Evolutionary conservation across 805 yeast species (phyloP), one percentile per base, ranked within the genome.

Genomic region (Danielozyma ontarioensis): DNA sequence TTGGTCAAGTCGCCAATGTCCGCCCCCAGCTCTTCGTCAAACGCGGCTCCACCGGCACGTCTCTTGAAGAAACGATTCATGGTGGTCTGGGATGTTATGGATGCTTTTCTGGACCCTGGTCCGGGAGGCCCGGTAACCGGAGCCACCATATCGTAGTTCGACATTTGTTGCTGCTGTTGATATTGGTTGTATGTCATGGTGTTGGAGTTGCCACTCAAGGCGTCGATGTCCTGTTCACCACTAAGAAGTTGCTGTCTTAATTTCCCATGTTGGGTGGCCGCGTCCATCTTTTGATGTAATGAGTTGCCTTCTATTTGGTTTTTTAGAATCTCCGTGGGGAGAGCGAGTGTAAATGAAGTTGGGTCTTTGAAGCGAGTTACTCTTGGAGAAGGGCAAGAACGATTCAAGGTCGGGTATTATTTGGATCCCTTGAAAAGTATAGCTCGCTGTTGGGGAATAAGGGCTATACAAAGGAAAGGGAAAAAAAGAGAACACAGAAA

Each of bases 61-160:
- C 73, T 51, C 27, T 61, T 56, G 50, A 75, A 70, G 31, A 73
- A 52, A 33, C 56, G 58, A 30, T 68, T 60, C 45, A 72, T 55
- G 5, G 66, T 46, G 2, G 71, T 59, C 31, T 51, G 60, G 4
- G 69, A 61, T 8, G 66, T 61, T 43, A 64, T 41, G 17, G 68
- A 61, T 5, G 65, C 62, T 33, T 59, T 62, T 12, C 70, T 36
- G 27, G 59, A 45, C n/a, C 47, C 10, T 5, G 17, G 14, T 8
- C 27, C 25, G 32, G 28, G 15, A 43, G 5, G 15, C 10, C 6
- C 28, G 42, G 40, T 37, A n/a, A 47, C 45, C 2, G 60, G 57
- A 3, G 57, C 46, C 47, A 57, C 39, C 25, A 56, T 33, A 30
- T 55, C 62, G 29, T 57, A 53, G 34, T 55, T 55, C 32, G 50